Evolutionary conservation across 768 basidiomycete genomes (phyloP).

Genomic region (Lactifluus piperatus): DNA sequence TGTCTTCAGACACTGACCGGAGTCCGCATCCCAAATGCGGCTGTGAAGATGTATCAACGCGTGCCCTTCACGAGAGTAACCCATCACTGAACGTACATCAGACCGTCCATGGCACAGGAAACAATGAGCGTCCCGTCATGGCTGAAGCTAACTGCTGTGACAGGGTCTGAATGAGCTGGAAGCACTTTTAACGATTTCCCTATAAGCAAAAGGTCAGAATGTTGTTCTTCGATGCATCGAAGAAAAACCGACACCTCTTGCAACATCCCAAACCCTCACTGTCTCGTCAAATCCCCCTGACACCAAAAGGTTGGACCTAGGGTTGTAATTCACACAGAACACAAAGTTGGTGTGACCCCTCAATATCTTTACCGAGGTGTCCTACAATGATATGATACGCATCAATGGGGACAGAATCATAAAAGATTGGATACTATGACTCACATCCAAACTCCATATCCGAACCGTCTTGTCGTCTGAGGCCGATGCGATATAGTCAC

Average conservation of each 20-base stretch:
- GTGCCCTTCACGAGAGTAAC: background rate
- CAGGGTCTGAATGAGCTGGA: constrained; percentile 96
- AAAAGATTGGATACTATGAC: constrained; percentile 23
- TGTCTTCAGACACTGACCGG: constrained; percentile 96
- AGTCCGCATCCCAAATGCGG: constrained; percentile 95
- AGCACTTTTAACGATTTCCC: constrained; percentile 81
- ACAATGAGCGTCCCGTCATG: constrained; percentile 91
- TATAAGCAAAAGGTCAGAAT: constrained; percentile 24
- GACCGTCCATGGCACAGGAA: constrained; percentile 92
- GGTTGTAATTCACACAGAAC: constrained; percentile 89
- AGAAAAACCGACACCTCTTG: constrained; percentile 50
- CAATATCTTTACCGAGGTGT: constrained; percentile 53
- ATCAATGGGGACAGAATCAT: background rate
- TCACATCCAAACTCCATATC: constrained; percentile 73
- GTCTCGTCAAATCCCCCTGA: constrained; percentile 96
- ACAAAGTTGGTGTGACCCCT: constrained; percentile 90
- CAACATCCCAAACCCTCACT: constrained; percentile 94
- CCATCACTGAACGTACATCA: constrained; percentile 56
- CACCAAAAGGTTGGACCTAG: constrained; percentile 80
- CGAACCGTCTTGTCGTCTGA: constrained; percentile 89
- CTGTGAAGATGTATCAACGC: constrained; percentile 34
- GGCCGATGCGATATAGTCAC: constrained; percentile 78
- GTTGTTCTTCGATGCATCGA: background rate
- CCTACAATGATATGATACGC: constrained; percentile 30
- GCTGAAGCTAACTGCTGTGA: constrained; percentile 90